phyloP scores from a whole-genome alignment of 257 asterid genomes.

The Solanum chaucha region DNA sequence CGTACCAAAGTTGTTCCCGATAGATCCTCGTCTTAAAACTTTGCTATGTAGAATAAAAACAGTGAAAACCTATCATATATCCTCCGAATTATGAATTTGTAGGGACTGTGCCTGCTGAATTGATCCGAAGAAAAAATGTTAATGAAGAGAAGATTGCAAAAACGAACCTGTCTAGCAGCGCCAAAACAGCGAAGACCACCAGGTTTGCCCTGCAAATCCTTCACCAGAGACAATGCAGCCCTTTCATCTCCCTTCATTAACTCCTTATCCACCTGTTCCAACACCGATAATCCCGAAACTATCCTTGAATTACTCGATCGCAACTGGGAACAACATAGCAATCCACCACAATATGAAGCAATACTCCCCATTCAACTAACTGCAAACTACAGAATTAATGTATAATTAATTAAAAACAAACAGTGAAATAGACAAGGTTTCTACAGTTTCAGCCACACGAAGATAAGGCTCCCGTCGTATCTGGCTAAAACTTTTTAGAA shows the following conservation, averaged over 20 bases:
- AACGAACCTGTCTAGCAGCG: constrained; percentile 72
- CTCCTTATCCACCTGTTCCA: constrained; percentile 77
- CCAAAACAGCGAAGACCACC: constrained; percentile 78
- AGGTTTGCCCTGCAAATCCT: constrained; percentile 52
- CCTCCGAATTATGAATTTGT: not conserved
- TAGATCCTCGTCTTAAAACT: not conserved
- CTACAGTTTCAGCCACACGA: not conserved
- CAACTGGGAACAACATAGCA: not conserved
- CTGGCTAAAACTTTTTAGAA: not conserved
- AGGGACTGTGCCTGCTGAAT: not conserved
- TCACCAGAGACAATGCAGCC: constrained; percentile 63
- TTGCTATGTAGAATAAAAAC: not conserved
- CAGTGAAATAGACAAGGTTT: not conserved
- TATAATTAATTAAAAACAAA: not conserved
- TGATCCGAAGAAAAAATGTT: not conserved
- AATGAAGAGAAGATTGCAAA: not conserved
- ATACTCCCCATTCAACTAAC: constrained; percentile 5
- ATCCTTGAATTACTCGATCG: constrained; percentile 5
- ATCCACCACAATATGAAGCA: constrained; percentile 3
- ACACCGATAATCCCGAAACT: constrained; percentile 10
- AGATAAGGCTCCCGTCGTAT: not conserved
- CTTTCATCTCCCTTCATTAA: constrained; percentile 62
- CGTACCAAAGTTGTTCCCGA: not conserved
- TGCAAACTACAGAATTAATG: not conserved
- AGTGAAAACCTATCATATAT: not conserved